These are phyloP conservation scores for Magnusiomyces sp. DNA, from an alignment of 1,139 yeast species.

Conservation along the genomic window DNA sequence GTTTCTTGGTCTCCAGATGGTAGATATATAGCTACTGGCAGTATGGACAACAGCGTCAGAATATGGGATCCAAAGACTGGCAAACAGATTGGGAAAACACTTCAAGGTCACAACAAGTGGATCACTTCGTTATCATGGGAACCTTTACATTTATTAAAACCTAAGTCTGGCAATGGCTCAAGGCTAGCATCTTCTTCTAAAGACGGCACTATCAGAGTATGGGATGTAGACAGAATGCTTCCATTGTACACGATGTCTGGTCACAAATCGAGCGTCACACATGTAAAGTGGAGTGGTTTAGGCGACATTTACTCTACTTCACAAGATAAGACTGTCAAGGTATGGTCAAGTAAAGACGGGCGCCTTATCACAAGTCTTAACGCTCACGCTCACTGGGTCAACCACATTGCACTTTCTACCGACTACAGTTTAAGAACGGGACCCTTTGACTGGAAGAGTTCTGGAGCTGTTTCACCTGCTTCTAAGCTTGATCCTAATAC, in stretches of 20 bases:
- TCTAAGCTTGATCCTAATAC: conserved; percentile 20
- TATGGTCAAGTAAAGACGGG: conserved; percentile 83
- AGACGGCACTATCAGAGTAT: conserved; percentile 80
- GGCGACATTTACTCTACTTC: conserved; percentile 83
- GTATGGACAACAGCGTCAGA: conserved; percentile 85
- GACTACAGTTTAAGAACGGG: conserved; percentile 84
- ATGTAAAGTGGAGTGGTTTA: conserved; percentile 94
- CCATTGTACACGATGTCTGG: conserved; percentile 74
- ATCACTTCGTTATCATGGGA: conserved; percentile 89
- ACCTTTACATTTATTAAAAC: conserved; percentile 71
- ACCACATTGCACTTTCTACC: conserved; percentile 84
- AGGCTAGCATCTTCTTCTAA: conserved; percentile 82
- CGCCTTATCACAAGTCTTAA: conserved; percentile 69
- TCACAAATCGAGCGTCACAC: conserved; percentile 80
- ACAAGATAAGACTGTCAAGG: conserved; percentile 88
- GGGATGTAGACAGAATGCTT: conserved; percentile 76
- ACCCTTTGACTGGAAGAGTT: conserved; percentile 59
- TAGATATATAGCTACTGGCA: conserved; percentile 84
- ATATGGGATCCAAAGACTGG: conserved; percentile 83
- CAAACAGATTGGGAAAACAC: conserved; percentile 59
- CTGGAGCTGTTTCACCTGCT: conserved; percentile 3
- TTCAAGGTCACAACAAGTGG: conserved; percentile 83
- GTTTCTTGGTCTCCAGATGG: conserved; percentile 96
- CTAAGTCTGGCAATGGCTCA: conserved; percentile 46
- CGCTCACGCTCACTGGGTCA: conserved; percentile 97